Base-by-base conservation (phyloP, 1,284 basidiomycete species). In the Vanrija sp. region DNA sequence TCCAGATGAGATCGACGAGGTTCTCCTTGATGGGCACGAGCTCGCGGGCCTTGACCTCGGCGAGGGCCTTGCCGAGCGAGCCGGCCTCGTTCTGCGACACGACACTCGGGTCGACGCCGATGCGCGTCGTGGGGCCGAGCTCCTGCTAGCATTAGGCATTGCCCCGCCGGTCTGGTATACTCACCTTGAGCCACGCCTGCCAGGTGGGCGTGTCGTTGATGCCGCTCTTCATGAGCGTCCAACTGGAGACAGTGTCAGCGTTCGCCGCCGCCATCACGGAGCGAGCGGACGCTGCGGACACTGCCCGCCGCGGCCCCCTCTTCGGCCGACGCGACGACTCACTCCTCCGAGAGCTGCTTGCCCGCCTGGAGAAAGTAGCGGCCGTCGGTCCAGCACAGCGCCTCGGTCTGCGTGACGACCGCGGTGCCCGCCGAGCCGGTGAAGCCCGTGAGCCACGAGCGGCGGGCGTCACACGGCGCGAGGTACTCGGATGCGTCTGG, bases 181-280 rank as follows among this genome's bases (percentile, higher is more conserved):
- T 46, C 53, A 87, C 88, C 52, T 81, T 81, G 23, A 95, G 73
- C 76, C 89, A 94, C 18, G 89, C 86, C 63, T 88, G 85, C 94
- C 95, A 96, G 3, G 89, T 89, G 2, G 91, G 92, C 4, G 95
- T 87, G 63, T 89, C 90, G 82, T 72, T 84, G 28, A 91, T 71
- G 6, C 92, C 94, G 65, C 89, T 85, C 73, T 91, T 95, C 89
- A 95, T 93, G 67, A 98, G 78, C 2, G 82, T 88, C 94, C 94
- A 98, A 62, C 94, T 92, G 49, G 10, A 8, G 28, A 28, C 7
- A 6, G 28, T 6, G 28, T 28, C 28, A 28, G 28, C 21, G 21
- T 23, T 6, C 3, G 28, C 6, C 10, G 40, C 55, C 21, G 25
- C 14, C 12, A 14, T 12, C 12, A 14, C 34, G 10, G 34, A 34